Evolutionary conservation across 2,329 filamentous ascomycete genomes (phyloP).

Genomic region (Fusarium dimerum): DNA sequence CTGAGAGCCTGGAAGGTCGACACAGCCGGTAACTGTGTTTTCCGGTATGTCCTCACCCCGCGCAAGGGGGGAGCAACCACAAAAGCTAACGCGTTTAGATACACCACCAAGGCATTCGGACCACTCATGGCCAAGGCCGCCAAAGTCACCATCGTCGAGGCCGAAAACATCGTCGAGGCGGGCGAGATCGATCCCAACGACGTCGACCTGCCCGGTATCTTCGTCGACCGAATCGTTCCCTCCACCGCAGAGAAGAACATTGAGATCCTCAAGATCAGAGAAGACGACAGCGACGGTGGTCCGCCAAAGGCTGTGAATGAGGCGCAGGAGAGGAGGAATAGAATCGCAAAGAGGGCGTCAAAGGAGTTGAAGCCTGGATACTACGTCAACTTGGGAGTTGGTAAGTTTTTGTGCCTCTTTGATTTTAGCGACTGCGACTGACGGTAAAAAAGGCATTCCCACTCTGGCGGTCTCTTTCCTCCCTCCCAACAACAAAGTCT

Average conservation of each 20-base stretch:
- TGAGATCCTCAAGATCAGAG: slow-evolving; percentile 65
- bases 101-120: slow-evolving; percentile 75
- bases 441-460: slow-evolving; percentile 61
- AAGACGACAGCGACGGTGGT: slow-evolving; percentile 38
- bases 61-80: background rate
- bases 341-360: slow-evolving; percentile 75
- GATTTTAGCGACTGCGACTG: background rate
- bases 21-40: slow-evolving; percentile 76
- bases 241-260: slow-evolving; percentile 71
- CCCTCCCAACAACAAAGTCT: slow-evolving; percentile 68
- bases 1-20: slow-evolving; percentile 77
- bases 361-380: slow-evolving; percentile 79
- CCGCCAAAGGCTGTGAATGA: slow-evolving; percentile 44
- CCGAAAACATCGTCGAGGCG: slow-evolving; percentile 77
- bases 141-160: slow-evolving; percentile 76
- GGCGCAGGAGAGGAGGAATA: slow-evolving; percentile 59
- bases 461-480: slow-evolving; percentile 81
- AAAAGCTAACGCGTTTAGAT: slow-evolving; percentile 37
- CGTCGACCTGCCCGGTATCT: slow-evolving; percentile 80
- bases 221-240: slow-evolving; percentile 77
- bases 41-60: slow-evolving; percentile 50
- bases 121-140: slow-evolving; percentile 82
- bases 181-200: slow-evolving; percentile 73
- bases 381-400: slow-evolving; percentile 80
- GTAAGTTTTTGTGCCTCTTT: slow-evolving; percentile 16